Conservation (phyloP, 345 rosid genomes). For the Linum tenue region DNA sequence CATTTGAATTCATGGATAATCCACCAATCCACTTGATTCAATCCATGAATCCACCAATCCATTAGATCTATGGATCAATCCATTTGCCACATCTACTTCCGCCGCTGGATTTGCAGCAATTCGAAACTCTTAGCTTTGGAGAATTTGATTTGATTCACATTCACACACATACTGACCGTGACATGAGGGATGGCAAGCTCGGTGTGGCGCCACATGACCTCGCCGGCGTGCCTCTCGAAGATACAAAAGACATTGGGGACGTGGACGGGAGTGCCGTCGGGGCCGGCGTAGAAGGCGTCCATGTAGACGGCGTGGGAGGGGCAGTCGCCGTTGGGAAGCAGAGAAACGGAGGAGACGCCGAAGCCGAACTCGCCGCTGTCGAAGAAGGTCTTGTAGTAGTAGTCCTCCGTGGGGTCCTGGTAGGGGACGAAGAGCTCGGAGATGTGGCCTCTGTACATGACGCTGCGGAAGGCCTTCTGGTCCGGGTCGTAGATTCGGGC, state of each 20-base stretch:
- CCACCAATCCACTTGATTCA: too few relatives aligned
- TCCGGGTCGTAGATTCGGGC: slow-evolving; percentile 45
- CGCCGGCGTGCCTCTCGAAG: slow-evolving; percentile 50
- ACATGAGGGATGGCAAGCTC: slow-evolving; percentile 20
- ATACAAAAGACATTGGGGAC: slow-evolving; percentile 33
- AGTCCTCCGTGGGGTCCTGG: slow-evolving; percentile 36
- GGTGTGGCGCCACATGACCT: slow-evolving; percentile 40
- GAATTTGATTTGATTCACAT: too few relatives aligned
- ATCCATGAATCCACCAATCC: too few relatives aligned
- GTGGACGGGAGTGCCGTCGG: slow-evolving; percentile 31
- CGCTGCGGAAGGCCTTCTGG: slow-evolving; percentile 26
- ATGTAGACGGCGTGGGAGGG: slow-evolving; percentile 40
- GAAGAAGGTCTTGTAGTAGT: slow-evolving; percentile 32
- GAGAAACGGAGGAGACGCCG: slow-evolving; percentile 33
- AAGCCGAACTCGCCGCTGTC: slow-evolving; percentile 46
- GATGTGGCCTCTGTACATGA: slow-evolving; percentile 37
- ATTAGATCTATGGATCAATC: too few relatives aligned
- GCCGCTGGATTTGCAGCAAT: too few relatives aligned
- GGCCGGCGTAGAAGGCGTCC: slow-evolving; percentile 34
- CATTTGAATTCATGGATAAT: too few relatives aligned
- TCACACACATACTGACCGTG: neutral
- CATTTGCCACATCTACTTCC: too few relatives aligned
- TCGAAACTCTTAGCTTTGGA: too few relatives aligned
- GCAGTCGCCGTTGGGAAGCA: slow-evolving; percentile 40
- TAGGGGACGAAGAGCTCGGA: slow-evolving; percentile 54